Percentiles rank a stretch among this genome's conserved stretches.
phyloP scores from a whole-genome alignment of 2,329 filamentous ascomycete species.

The Monosporascus ibericus region DNA sequence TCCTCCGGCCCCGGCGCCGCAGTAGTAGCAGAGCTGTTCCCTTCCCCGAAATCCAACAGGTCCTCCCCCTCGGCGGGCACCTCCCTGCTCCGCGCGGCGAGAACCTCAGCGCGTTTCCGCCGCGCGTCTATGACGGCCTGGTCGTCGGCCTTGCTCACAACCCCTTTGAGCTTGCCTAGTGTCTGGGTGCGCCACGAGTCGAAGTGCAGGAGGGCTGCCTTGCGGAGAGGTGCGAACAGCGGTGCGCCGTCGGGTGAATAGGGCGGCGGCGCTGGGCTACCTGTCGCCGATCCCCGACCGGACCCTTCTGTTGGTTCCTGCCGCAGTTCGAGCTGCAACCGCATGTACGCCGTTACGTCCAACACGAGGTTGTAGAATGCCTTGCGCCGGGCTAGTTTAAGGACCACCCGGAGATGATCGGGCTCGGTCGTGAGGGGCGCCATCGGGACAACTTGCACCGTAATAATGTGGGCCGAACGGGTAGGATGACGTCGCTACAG shows the following conservation, averaged over 20 bases:
- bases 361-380: slow-evolving; percentile 44
- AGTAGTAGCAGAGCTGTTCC: too few species aligned
- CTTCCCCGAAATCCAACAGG: slow-evolving; percentile 35
- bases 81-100: slow-evolving; percentile 32
- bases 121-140: slow-evolving; percentile 41
- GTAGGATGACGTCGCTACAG: neutral
- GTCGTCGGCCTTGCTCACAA: slow-evolving; percentile 48
- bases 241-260: slow-evolving; percentile 10
- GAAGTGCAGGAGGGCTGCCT: slow-evolving; percentile 60
- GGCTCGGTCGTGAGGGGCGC: slow-evolving; percentile 49
- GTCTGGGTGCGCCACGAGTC: slow-evolving; percentile 72
- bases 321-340: slow-evolving; percentile 39
- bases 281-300: slow-evolving; percentile 17
- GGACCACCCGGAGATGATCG: slow-evolving; percentile 47
- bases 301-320: slow-evolving; percentile 21
- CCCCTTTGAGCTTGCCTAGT: slow-evolving; percentile 63
- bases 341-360: slow-evolving; percentile 50
- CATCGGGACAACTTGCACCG: slow-evolving; percentile 22
- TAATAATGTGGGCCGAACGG: slow-evolving; percentile 1
- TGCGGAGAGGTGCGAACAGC: slow-evolving; percentile 29
- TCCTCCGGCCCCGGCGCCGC: slow-evolving; percentile 22
- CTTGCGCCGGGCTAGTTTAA: slow-evolving; percentile 46
- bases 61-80: slow-evolving; percentile 31
- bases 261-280: slow-evolving; percentile 8
- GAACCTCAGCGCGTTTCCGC: slow-evolving; percentile 35